Conservation (phyloP, 1,139 yeast species). For the Tardiomyces depauwii region DNA sequence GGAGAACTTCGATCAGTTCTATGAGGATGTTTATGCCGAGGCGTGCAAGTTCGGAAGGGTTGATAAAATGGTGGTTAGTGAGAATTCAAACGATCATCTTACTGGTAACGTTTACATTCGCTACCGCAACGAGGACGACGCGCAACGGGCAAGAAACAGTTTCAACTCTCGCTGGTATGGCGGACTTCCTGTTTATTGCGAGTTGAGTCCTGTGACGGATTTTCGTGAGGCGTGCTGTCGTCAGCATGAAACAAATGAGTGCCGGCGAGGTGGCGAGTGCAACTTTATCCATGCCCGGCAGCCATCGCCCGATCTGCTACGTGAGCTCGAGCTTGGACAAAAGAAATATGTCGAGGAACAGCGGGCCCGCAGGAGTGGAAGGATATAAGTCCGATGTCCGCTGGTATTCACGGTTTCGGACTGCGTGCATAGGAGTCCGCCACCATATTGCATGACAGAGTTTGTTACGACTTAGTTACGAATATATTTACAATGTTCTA, state of each 20-base stretch:
- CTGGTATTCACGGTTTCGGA: too few relatives aligned
- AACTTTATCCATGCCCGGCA: constrained; percentile 74
- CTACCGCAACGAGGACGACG: constrained; percentile 45
- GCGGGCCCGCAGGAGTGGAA: not conserved
- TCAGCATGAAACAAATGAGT: constrained; percentile 50
- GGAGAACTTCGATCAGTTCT: constrained; percentile 51
- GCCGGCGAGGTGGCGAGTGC: constrained; percentile 73
- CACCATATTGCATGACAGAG: too few relatives aligned
- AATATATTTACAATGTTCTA: not conserved
- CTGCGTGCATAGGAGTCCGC: too few relatives aligned
- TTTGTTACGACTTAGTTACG: not conserved
- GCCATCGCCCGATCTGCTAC: constrained; percentile 38
- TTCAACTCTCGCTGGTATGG: constrained; percentile 78
- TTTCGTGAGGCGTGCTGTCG: constrained; percentile 67
- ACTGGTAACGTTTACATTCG: constrained; percentile 77
- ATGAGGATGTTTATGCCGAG: constrained; percentile 62
- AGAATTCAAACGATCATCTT: constrained; percentile 69
- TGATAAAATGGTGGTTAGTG: constrained; percentile 62
- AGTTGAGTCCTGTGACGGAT: constrained; percentile 63
- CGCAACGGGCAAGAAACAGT: constrained; percentile 45
- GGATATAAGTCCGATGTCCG: too few relatives aligned
- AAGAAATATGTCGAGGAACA: constrained; percentile 15
- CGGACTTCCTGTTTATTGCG: constrained; percentile 70
- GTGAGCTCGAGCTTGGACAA: constrained; percentile 30
- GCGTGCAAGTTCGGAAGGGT: constrained; percentile 52